Evolutionary conservation across 2,329 filamentous ascomycete genomes (phyloP).

Genomic region (Aspergillus pseudoviridinutans): DNA sequence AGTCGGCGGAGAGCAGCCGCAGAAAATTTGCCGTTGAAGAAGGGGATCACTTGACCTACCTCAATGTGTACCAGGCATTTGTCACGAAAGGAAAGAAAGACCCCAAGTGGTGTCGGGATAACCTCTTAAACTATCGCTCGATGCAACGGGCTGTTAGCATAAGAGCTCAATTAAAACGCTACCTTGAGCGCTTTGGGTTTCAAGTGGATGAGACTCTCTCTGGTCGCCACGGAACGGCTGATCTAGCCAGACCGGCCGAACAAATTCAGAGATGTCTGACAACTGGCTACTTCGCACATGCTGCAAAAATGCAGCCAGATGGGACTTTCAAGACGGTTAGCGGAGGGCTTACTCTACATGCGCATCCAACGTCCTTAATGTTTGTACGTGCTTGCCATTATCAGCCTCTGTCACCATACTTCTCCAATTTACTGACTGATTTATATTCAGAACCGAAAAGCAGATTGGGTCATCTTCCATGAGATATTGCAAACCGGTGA

Average conservation of each 20-base stretch:
- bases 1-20: constrained; percentile 67
- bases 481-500: constrained; percentile 84
- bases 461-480: constrained; percentile 94
- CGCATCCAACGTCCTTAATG: constrained; percentile 88
- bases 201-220: constrained; percentile 58
- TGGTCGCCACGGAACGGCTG: constrained; percentile 26
- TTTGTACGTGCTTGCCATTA: constrained; percentile 55
- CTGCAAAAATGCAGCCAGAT: constrained; percentile 88
- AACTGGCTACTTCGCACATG: constrained; percentile 87
- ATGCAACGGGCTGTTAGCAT: constrained; percentile 81
- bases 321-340: constrained; percentile 85
- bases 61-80: constrained; percentile 92
- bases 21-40: constrained; percentile 87
- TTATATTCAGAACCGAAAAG: constrained; percentile 67
- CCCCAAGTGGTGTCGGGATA: constrained; percentile 78
- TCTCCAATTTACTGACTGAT: constrained; percentile 9
- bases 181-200: constrained; percentile 80
- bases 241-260: constrained; percentile 56
- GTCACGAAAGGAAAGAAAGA: constrained; percentile 78
- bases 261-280: constrained; percentile 81
- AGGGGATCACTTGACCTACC: constrained; percentile 85
- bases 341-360: constrained; percentile 72
- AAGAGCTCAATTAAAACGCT: constrained; percentile 77
- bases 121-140: constrained; percentile 81
- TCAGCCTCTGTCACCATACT: background rate